Percentiles rank a stretch among this genome's conserved stretches.
Evolutionary conservation across 2,329 filamentous ascomycete genomes (phyloP).

Genomic region (Fusarium anguioides): DNA sequence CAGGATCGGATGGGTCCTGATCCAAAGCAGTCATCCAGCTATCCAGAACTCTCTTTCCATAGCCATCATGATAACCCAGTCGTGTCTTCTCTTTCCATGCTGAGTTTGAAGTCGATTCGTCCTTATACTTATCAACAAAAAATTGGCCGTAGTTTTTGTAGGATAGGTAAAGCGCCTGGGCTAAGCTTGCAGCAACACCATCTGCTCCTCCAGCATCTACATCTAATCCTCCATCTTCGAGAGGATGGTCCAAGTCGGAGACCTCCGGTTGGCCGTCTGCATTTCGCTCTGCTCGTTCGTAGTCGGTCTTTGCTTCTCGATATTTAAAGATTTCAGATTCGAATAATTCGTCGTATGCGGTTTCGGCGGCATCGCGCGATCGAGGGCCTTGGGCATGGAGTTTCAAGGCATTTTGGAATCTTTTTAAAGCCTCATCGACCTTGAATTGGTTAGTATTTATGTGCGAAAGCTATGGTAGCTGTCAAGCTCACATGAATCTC

Average conservation of each 20-base stretch:
- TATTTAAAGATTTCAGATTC: constrained; percentile 94
- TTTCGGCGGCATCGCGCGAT: constrained; percentile 79
- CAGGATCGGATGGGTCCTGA: constrained; percentile 74
- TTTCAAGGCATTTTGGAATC: constrained; percentile 91
- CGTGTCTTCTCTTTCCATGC: constrained; percentile 52
- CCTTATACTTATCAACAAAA: constrained; percentile 72
- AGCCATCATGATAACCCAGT: constrained; percentile 47
- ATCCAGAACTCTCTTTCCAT: constrained; percentile 61
- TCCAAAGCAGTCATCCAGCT: constrained; percentile 70
- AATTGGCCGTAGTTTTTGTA: constrained; percentile 98
- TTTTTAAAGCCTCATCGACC: constrained; percentile 95
- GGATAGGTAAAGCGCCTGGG: constrained; percentile 90
- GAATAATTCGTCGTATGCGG: constrained; percentile 87
- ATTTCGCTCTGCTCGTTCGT: constrained; percentile 74
- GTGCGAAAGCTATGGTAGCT: neutral
- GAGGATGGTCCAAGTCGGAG: constrained; percentile 56
- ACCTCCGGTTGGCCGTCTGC: constrained; percentile 59
- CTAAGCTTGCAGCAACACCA: constrained; percentile 80
- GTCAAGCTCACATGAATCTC: constrained; percentile 76
- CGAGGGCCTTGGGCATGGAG: constrained; percentile 87
- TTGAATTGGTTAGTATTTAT: constrained; percentile 45
- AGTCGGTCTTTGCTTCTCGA: constrained; percentile 86
- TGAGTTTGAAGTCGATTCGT: constrained; percentile 60
- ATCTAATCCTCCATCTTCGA: constrained; percentile 62
- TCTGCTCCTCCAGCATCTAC: constrained; percentile 73